phyloP scores from a whole-genome alignment of 495 filamentous ascomycete genomes.

The Penicillium crystallinum region DNA sequence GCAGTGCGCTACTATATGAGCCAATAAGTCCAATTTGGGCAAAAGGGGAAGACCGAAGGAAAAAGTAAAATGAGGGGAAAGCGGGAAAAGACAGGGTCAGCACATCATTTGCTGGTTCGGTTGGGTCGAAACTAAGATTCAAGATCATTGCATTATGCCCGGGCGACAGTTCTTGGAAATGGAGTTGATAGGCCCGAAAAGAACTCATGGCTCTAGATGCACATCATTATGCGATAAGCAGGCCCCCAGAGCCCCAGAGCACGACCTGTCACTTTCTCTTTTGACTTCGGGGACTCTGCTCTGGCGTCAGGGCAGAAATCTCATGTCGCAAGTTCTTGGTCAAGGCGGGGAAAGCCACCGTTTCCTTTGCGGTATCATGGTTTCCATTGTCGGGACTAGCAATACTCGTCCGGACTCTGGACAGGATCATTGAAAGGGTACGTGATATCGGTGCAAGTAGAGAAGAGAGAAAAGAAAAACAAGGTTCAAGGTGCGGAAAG shows the following conservation, averaged over 20 bases:
- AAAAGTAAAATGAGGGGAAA: neutral
- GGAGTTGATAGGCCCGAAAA: slow-evolving; percentile 5
- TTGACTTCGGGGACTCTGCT: slow-evolving; percentile 7
- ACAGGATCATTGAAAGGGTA: neutral
- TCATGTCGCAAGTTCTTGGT: neutral
- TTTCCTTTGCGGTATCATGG: neutral
- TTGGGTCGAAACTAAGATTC: neutral
- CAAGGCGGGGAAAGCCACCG: slow-evolving; percentile 4
- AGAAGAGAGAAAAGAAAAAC: slow-evolving; percentile 7
- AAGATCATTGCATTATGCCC: neutral
- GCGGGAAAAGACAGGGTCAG: neutral
- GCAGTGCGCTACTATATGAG: neutral
- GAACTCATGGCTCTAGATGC: neutral
- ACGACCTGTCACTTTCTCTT: slow-evolving; percentile 6
- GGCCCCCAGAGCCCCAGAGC: neutral
- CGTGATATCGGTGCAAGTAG: neutral
- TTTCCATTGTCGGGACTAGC: neutral
- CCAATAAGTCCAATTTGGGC: neutral
- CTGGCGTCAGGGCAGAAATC: neutral
- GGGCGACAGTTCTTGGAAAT: slow-evolving; percentile 1
- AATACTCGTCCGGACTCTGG: neutral
- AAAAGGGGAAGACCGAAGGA: neutral
- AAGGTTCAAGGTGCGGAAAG: slow-evolving; percentile 1
- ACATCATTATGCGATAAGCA: slow-evolving; percentile 9
- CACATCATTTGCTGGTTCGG: neutral